These are phyloP conservation scores for Limonomyces culmigenus DNA, from an alignment of 1,284 basidiomycete genomes.

Conservation along the genomic window DNA sequence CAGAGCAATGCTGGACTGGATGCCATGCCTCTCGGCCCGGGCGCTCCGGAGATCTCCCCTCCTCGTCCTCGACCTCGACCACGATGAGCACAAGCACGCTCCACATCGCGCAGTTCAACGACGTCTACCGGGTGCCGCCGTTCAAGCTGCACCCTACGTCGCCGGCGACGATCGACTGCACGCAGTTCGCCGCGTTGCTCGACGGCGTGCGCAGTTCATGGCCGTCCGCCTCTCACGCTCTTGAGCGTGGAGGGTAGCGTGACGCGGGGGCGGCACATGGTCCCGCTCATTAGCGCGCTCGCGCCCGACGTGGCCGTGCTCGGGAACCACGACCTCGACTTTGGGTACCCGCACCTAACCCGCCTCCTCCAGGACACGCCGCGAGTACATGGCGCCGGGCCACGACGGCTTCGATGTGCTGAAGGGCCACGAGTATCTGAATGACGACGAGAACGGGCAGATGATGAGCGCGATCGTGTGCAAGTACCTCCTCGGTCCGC, in stretches of 20 bases:
- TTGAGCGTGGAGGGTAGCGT: conserved; percentile 80
- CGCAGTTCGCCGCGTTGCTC: conserved; percentile 51
- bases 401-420: conserved; percentile 73
- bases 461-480: conserved; percentile 72
- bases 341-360: conserved; percentile 18
- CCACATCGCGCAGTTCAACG: conserved; percentile 48
- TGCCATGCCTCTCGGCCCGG: no score
- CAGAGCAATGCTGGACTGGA: no score
- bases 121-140: conserved; percentile 60
- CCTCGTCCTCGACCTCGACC: no score
- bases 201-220: conserved; percentile 39
- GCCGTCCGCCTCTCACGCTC: conserved; percentile 39
- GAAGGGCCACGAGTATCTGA: conserved; percentile 47
- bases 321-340: conserved; percentile 83
- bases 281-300: conserved; percentile 66
- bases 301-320: conserved; percentile 38
- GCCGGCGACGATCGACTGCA: conserved; percentile 53
- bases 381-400: conserved; percentile 62
- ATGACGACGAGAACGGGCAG: conserved; percentile 77
- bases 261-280: conserved; percentile 86
- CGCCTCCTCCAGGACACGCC: conserved; percentile 43
- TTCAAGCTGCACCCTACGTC: conserved; percentile 40
- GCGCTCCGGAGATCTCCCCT: no score
- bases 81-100: conserved; percentile 15
- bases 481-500: conserved; percentile 70